Evolutionary conservation across 306 rosid genomes (phyloP).

Genomic region (Cucurbita pepo): DNA sequence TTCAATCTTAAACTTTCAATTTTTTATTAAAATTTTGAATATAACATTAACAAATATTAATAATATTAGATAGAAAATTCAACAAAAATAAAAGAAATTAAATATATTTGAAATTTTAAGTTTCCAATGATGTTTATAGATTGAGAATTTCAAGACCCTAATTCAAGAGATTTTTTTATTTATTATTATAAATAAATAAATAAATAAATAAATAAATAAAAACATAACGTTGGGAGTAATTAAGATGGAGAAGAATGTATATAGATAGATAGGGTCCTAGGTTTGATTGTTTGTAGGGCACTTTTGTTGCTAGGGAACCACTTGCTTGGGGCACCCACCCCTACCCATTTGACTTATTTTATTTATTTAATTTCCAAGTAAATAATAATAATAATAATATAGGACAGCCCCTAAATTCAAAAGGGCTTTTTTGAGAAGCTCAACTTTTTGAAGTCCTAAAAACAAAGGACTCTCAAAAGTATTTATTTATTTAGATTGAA

Average conservation of each 20-base stretch:
- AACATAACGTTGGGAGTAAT: background rate
- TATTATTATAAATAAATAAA: too few relatives aligned
- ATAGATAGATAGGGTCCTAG: background rate
- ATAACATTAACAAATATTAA: too few relatives aligned
- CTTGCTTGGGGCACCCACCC: background rate
- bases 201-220: too few relatives aligned
- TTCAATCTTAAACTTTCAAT: too few relatives aligned
- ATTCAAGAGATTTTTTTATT: background rate
- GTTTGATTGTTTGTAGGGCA: slow-evolving; percentile 8
- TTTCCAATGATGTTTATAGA: background rate
- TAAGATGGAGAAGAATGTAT: background rate
- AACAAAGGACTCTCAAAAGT: background rate
- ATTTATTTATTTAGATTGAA: background rate
- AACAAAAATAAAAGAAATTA: background rate
- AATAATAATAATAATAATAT: background rate
- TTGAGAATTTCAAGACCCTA: background rate
- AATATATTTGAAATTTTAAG: background rate
- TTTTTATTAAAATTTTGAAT: too few relatives aligned
- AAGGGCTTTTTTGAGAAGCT: background rate
- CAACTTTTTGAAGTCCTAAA: background rate
- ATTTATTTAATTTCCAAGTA: background rate
- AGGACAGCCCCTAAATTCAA: background rate
- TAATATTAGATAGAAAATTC: background rate
- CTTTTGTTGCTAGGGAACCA: background rate
- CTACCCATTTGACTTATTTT: background rate